Conservation (phyloP, 352 stramenopile species). For the Plasmopara muralis region DNA sequence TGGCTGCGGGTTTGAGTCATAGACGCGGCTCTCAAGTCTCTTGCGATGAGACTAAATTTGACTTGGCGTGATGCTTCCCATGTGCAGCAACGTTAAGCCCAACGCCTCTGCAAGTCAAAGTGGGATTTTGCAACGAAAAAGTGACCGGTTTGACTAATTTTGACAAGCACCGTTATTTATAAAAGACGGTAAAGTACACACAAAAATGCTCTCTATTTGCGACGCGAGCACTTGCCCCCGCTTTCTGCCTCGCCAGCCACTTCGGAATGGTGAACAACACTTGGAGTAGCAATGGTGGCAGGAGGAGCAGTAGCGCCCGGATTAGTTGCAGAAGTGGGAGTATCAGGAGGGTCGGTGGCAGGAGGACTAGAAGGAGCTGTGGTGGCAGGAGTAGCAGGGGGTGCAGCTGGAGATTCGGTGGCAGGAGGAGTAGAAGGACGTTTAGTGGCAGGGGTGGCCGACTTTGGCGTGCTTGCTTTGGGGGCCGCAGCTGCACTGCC, state of each 20-base stretch:
- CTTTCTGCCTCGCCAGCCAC: slow-evolving; percentile 15
- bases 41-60: slow-evolving; percentile 13
- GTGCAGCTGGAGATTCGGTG: slow-evolving; percentile 3
- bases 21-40: slow-evolving; percentile 6
- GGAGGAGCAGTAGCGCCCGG: neutral
- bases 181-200: neutral
- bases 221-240: slow-evolving; percentile 18
- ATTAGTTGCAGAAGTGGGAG: neutral
- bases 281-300: slow-evolving; percentile 1
- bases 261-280: neutral
- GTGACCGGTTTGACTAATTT: neutral
- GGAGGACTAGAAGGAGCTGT: neutral
- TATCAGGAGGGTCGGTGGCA: slow-evolving; percentile 2
- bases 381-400: slow-evolving; percentile 1
- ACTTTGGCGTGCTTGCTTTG: neutral
- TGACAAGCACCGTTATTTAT: neutral
- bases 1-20: slow-evolving; percentile 2
- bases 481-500: slow-evolving; percentile 1
- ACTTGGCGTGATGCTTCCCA: slow-evolving; percentile 14
- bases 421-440: slow-evolving; percentile 1
- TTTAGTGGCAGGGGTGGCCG: slow-evolving; percentile 1
- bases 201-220: slow-evolving; percentile 11
- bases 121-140: slow-evolving; percentile 8
- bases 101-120: slow-evolving; percentile 15
- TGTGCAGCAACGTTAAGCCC: slow-evolving; percentile 7